Evolutionary conservation across 495 filamentous ascomycete species (phyloP), one percentile per base, ranked within the genome.

Genomic region (Lineolata rhizophorae): DNA sequence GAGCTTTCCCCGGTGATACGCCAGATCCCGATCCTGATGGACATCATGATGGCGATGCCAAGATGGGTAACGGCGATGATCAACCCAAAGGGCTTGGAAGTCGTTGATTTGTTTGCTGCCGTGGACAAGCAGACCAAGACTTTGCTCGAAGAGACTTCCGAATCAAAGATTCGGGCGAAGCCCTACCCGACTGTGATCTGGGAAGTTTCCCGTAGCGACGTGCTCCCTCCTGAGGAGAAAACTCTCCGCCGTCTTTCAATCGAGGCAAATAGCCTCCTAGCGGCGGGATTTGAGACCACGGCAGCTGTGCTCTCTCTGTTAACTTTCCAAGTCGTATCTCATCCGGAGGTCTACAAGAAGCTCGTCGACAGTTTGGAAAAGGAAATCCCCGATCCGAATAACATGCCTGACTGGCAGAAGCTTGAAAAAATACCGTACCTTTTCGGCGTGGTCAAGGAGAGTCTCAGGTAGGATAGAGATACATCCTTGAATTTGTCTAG

Each of bases 381-480:
- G 5, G 14, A 9, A 15, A 22, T 21, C 8, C 10, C 15, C 15
- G 30, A 32, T 21, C 18, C 30, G 18, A 16, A 18, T 6, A 6
- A 6, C 11, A 24, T 45, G 9, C 43, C 48, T 8, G 38, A 52
- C 4, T 60, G 50, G 52, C 34, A 36, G 14, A 46, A 57, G 18
- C 47, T 70, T 15, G 62, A 70, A 35, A 33, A 53, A 17, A 44
- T 70, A 15, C 61, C 65, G 0, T 66, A 67, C 38, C 37, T 71
- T 32, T 47, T 39, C 4, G 64, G 48, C 6, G 49, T 55, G 0
- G 47, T 70, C 10, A 40, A 47, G 17, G 67, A 71, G 44, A 45
- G 46, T 1, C 40, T 68, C 6, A 58, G 67, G 1, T 31, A 65
- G 1, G 48, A n/a, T n/a, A n/a, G n/a, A n/a, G n/a, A n/a, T n/a